A percentile compares a stretch with the other conserved stretches of the same genome.
Conservation (phyloP, 495 filamentous ascomycete species). For the Staphylotrichum longicolle region DNA sequence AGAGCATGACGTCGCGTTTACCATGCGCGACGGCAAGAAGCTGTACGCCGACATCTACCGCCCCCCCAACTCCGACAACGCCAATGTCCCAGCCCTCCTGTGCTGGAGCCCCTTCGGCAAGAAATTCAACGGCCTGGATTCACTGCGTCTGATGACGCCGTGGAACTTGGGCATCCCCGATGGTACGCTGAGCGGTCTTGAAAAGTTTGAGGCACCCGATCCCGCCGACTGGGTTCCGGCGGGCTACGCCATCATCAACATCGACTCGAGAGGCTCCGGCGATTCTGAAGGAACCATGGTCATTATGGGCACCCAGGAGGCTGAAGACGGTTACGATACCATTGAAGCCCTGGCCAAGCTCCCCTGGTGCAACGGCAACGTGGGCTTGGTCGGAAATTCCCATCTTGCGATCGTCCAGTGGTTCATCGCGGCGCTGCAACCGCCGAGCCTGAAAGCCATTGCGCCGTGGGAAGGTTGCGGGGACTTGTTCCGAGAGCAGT, state of each 20-base stretch:
- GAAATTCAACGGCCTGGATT: slow-evolving; percentile 4
- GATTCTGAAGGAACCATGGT: slow-evolving; percentile 9
- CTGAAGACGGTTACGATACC: slow-evolving; percentile 4
- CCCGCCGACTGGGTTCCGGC: slow-evolving; percentile 7
- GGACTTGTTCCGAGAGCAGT: slow-evolving; percentile 10
- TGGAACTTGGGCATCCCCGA: slow-evolving; percentile 9
- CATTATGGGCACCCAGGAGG: slow-evolving; percentile 6
- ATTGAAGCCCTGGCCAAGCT: slow-evolving; percentile 2
- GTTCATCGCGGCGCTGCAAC: slow-evolving; percentile 4
- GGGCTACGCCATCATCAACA: slow-evolving; percentile 10
- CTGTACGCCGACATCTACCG: slow-evolving; percentile 11
- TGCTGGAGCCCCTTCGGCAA: slow-evolving; percentile 12
- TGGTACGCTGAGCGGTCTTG: slow-evolving; percentile 5
- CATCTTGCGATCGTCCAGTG: slow-evolving; percentile 8
- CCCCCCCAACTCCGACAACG: neutral
- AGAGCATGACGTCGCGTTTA: slow-evolving; percentile 5
- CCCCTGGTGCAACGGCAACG: slow-evolving; percentile 4
- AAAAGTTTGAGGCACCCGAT: slow-evolving; percentile 7
- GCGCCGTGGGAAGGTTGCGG: slow-evolving; percentile 10
- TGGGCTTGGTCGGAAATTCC: slow-evolving; percentile 5
- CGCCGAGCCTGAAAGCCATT: slow-evolving; percentile 5
- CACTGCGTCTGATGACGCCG: slow-evolving; percentile 6
- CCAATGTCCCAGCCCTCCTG: slow-evolving; percentile 3
- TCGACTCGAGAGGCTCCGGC: slow-evolving; percentile 5
- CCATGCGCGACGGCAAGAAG: slow-evolving; percentile 8